Base-by-base conservation (phyloP, 1,284 basidiomycete genomes). In the Leccinum fuscescens region DNA sequence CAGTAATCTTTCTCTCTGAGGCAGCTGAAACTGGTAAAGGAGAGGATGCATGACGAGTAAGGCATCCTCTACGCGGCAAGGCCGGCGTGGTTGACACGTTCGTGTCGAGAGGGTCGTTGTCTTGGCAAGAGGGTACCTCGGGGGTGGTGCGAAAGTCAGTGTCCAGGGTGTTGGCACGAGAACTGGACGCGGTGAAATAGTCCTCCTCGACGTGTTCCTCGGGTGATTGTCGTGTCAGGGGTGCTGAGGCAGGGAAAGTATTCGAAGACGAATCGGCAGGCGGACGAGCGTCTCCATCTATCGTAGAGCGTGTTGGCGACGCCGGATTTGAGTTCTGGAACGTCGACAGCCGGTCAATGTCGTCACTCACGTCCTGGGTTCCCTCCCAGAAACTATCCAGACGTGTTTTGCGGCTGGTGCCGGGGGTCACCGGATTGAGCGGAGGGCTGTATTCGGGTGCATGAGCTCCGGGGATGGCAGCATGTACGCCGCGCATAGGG, bases 331-430 rank as follows among this genome's bases (percentile, higher is more conserved):
- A 72, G 57, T 63, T 69, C 22, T 71, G 67, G 14, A 72, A 62
- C 22, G 66, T 70, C 12, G 68, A 66, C 20, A 71, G 59, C 27
- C 62, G 57, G 49, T 73, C 77, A 7, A 56, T 66, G 54, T 77
- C 69, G 24, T 78, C 70, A 33, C 74, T 76, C 2, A 84, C 76
- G 60, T 83, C 80, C 63, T 78, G 79, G 5, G 80, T 83, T 15
- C 88, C 89, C 64, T 86, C 80, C 89, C 89, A 91, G 64, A 91
- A 91, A 59, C 83, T 85, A 52, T 81, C 81, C 35, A 89, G 71
- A 27, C 87, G 80, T 20, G 79, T 76, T 65, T 83, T 84, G 24
- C 87, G 80, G 50, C 73, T 77, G 51, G 75, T 79, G 42, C 79
- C 80, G 1, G 87, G 83, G 1, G 83, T 83, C 27, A 70, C 66